Percentiles rank a stretch among this genome's conserved stretches.
Evolutionary conservation across 2,329 filamentous ascomycete species (phyloP).

Genomic region (Penicillium decumbens): DNA sequence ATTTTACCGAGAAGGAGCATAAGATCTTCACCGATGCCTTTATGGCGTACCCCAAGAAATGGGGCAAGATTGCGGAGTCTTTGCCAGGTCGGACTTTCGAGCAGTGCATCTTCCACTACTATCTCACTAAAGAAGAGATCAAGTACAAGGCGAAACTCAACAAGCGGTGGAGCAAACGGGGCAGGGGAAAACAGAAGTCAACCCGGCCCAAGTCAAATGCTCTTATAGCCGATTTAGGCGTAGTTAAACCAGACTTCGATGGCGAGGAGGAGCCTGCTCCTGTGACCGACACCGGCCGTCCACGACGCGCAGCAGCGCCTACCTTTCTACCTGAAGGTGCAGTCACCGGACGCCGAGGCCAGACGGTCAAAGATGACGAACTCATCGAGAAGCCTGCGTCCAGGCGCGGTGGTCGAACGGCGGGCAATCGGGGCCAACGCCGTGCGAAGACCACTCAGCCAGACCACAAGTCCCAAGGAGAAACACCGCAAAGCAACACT

Average conservation of each 20-base stretch:
- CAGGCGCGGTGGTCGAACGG: constrained; percentile 33
- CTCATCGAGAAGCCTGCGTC: constrained; percentile 32
- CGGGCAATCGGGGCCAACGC: constrained; percentile 34
- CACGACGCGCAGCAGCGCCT: constrained; percentile 47
- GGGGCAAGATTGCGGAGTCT: constrained; percentile 48
- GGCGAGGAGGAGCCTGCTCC: constrained; percentile 43
- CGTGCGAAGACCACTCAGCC: constrained; percentile 33
- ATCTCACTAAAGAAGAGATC: constrained; percentile 48
- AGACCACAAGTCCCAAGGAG: constrained; percentile 22
- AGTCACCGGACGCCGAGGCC: constrained; percentile 32
- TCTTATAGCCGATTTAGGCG: constrained; percentile 46
- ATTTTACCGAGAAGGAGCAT: constrained; percentile 48
- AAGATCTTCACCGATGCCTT: constrained; percentile 46
- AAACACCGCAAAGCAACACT: constrained; percentile 12
- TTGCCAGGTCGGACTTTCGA: constrained; percentile 46
- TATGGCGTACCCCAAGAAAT: constrained; percentile 48
- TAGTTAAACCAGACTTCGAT: constrained; percentile 42
- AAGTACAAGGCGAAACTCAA: constrained; percentile 49
- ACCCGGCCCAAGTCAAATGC: constrained; percentile 46
- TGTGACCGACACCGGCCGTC: constrained; percentile 49
- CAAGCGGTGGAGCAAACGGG: constrained; percentile 44
- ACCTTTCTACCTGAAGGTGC: constrained; percentile 42
- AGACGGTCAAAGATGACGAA: constrained; percentile 34
- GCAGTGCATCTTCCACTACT: constrained; percentile 50
- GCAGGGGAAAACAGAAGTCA: constrained; percentile 34